These are phyloP conservation scores for Hypocreales sp. DNA, from an alignment of 2,329 filamentous ascomycete species.

Conservation along the genomic window DNA sequence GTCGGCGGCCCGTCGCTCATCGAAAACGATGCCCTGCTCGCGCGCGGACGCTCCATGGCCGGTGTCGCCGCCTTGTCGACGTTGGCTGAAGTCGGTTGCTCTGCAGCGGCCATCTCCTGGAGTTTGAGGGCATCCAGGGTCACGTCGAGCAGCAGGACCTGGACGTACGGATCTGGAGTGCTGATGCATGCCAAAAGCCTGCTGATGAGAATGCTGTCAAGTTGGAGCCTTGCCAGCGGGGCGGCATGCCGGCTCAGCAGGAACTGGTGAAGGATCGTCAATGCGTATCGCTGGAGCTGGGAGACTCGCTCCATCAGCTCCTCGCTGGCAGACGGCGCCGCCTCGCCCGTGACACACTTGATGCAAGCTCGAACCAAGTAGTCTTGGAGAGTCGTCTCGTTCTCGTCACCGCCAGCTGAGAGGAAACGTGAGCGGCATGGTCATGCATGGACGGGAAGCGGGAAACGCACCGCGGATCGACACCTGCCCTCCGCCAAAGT, in stretches of 20 bases:
- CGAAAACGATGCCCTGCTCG: conserved; percentile 21
- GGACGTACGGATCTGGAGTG: conserved; percentile 52
- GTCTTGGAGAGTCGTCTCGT: conserved; percentile 46
- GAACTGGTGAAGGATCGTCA: conserved; percentile 56
- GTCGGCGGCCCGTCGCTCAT: conserved; percentile 11
- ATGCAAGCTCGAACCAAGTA: conserved; percentile 54
- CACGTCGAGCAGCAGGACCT: conserved; percentile 66
- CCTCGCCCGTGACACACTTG: conserved; percentile 32
- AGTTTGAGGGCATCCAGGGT: conserved; percentile 60
- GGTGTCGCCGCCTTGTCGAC: conserved; percentile 30
- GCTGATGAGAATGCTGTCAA: conserved; percentile 58
- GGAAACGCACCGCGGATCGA: conserved; percentile 33
- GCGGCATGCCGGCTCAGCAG: conserved; percentile 47
- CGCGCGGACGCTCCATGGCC: conserved; percentile 25
- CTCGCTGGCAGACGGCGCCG: conserved; percentile 6
- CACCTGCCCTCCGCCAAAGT: conserved; percentile 11
- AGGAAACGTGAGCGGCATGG: conserved; percentile 7
- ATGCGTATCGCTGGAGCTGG: conserved; percentile 53
- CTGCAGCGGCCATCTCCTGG: conserved; percentile 25
- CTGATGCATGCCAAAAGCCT: conserved; percentile 46
- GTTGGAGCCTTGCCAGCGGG: conserved; percentile 42
- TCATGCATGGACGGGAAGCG: not conserved
- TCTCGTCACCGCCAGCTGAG: conserved; percentile 32
- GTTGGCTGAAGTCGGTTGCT: conserved; percentile 25
- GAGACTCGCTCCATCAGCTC: conserved; percentile 31